Evolutionary conservation across 2,329 filamentous ascomycete genomes (phyloP), one percentile per base, ranked within the genome.

Genomic region (Didymella pomorum): DNA sequence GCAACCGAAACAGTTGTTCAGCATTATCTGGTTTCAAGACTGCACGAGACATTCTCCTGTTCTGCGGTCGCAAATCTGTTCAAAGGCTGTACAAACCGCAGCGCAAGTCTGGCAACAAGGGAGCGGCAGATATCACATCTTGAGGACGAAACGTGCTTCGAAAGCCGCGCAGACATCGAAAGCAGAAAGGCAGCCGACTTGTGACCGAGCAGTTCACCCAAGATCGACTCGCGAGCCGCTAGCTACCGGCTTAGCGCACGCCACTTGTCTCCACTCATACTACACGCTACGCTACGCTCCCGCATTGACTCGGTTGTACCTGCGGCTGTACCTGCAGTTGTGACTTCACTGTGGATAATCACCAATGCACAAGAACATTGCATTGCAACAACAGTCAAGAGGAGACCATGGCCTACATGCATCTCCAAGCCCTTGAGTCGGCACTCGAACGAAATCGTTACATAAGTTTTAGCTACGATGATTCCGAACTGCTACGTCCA

Each of bases 161-260:
- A 23, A 10, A 25, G 5, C 16, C 20, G 10, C 12, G 18, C 4
- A 51, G 2, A 18, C 2, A 31, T 33, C 37, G 28, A 18, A 31
- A 20, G 39, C 18, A 25, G 9, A 9, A 6, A 20, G 39, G 42
- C 25, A 45, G 47, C 53, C 53, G 46, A 51, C 23, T 39, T 31
- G 41, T 47, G 25, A 46, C 53, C 41, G 25, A 51, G 31, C 33
- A 23, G 48, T 57, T 57, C 54, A 52, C 43, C 47, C 18, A 35
- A 31, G 48, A 52, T 48, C 48, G 47, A 28, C 54, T 52, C 47
- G 43, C 28, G 43, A 21, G 35, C 48, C 48, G 43, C 43, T 57
- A 57, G 54, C 28, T 35, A 37, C 42, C 28, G 26, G 35, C 28
- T 25, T 57, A 57, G 54, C 54, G 54, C 26, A 39, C 43, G 54